Conservation (phyloP, 1,284 basidiomycete species). For the Tranzscheliella williamsii region DNA sequence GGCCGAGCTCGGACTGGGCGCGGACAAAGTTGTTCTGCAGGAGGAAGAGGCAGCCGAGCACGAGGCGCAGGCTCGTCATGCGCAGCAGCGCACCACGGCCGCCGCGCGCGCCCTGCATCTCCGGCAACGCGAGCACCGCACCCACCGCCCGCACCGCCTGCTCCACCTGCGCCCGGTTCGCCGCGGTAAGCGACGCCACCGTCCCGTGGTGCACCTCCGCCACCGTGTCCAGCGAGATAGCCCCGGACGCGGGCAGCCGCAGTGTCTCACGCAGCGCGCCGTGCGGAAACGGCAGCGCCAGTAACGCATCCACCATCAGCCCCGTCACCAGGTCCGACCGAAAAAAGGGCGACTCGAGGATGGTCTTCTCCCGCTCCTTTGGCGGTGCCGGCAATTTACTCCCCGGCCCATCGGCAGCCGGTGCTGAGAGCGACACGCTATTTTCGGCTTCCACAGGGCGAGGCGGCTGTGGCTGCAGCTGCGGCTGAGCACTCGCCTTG, state of each 20-base stretch:
- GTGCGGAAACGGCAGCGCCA: conserved; percentile 27
- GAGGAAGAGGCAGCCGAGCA: conserved; percentile 14
- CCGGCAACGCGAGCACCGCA: conserved; percentile 28
- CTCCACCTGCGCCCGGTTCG: conserved; percentile 20
- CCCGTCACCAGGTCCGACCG: conserved; percentile 31
- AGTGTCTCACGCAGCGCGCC: conserved; percentile 19
- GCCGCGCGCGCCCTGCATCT: conserved; percentile 3
- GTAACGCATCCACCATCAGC: conserved; percentile 28
- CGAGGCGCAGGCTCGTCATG: conserved; percentile 15
- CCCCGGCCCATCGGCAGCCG: background rate
- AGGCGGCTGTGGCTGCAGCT: background rate
- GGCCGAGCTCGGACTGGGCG: conserved; percentile 21
- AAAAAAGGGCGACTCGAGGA: conserved; percentile 39
- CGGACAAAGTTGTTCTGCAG: conserved; percentile 11
- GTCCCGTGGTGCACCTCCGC: conserved; percentile 14
- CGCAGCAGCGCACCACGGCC: conserved; percentile 3
- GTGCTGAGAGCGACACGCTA: background rate
- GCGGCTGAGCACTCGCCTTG: background rate
- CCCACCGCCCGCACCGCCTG: conserved; percentile 10
- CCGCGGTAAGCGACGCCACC: conserved; percentile 4
- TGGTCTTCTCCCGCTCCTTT: conserved; percentile 20
- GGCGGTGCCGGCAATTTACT: too few relatives aligned
- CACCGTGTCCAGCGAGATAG: conserved; percentile 8
- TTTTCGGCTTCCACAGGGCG: background rate
- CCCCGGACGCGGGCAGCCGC: conserved; percentile 9